These are phyloP conservation scores for Penicillium palitans DNA, from an alignment of 2,329 filamentous ascomycete genomes.

Conservation along the genomic window DNA sequence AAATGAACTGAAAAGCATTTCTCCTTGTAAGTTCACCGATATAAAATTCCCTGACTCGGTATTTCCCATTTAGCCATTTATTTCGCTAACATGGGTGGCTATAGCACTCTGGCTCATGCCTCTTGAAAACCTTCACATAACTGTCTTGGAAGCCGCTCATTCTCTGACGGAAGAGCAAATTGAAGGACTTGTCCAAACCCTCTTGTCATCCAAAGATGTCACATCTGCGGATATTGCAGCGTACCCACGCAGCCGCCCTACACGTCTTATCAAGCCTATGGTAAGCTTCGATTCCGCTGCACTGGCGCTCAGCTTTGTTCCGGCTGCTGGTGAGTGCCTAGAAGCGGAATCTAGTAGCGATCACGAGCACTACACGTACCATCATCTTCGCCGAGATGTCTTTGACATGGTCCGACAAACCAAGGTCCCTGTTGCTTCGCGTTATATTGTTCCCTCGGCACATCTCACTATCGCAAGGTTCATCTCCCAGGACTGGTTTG, in stretches of 20 bases:
- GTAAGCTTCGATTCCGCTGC: constrained; percentile 82
- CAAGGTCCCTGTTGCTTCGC: constrained; percentile 68
- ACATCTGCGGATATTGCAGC: constrained; percentile 54
- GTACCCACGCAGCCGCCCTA: constrained; percentile 64
- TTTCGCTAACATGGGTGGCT: not conserved
- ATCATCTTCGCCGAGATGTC: constrained; percentile 79
- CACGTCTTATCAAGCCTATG: constrained; percentile 76
- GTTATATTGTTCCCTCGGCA: constrained; percentile 86
- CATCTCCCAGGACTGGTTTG: constrained; percentile 63
- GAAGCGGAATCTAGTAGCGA: constrained; percentile 38
- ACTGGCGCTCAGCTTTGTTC: constrained; percentile 80
- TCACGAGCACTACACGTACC: constrained; percentile 75
- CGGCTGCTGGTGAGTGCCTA: constrained; percentile 64
- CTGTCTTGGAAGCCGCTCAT: constrained; percentile 78
- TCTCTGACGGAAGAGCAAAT: constrained; percentile 71
- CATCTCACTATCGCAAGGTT: constrained; percentile 85
- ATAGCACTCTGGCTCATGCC: constrained; percentile 85
- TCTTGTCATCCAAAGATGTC: constrained; percentile 39
- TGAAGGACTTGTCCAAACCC: constrained; percentile 57
- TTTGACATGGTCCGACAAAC: constrained; percentile 61
- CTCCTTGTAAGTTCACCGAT: constrained; percentile 62
- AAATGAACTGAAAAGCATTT: constrained; percentile 59
- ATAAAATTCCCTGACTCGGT: not conserved
- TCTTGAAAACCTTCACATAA: constrained; percentile 73
- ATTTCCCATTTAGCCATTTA: not conserved